Evolutionary conservation across 2,329 filamentous ascomycete species (phyloP).

Genomic region (Emmonsiellopsis sp.): DNA sequence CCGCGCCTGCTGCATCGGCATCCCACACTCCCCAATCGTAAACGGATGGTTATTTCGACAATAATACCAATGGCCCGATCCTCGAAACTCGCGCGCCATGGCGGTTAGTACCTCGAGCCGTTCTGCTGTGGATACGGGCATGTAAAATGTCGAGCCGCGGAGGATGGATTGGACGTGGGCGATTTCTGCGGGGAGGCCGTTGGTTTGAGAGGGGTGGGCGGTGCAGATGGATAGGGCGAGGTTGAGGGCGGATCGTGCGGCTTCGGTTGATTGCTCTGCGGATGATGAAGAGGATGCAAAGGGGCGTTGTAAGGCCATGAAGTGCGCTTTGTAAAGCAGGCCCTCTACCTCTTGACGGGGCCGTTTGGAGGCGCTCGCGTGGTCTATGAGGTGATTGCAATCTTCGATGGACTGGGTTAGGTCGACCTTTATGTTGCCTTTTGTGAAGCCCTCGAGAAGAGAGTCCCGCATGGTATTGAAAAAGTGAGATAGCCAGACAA

Average conservation of each 20-base stretch:
- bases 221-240: constrained; percentile 21
- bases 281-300: too few species aligned
- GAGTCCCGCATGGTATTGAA: too few species aligned
- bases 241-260: constrained; percentile 8
- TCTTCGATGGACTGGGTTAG: too few species aligned
- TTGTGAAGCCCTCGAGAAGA: too few species aligned
- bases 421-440: too few species aligned
- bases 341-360: too few species aligned
- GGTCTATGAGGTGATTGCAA: too few species aligned
- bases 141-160: constrained; percentile 39
- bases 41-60: constrained; percentile 40
- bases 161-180: constrained; percentile 41
- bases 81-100: constrained; percentile 43
- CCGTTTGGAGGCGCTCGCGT: too few species aligned
- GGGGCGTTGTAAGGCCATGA: too few species aligned
- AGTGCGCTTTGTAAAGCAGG: too few species aligned
- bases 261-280: too few species aligned
- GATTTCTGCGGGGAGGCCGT: constrained; percentile 37
- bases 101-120: constrained; percentile 42
- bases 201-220: constrained; percentile 20
- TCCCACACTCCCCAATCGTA: constrained; percentile 57
- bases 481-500: too few species aligned
- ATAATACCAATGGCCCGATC: constrained; percentile 39
- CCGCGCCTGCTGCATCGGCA: constrained; percentile 51
- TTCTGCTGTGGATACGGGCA: constrained; percentile 41